Conservation (phyloP, 2,329 filamentous ascomycete species). For the Alternaria atra region DNA sequence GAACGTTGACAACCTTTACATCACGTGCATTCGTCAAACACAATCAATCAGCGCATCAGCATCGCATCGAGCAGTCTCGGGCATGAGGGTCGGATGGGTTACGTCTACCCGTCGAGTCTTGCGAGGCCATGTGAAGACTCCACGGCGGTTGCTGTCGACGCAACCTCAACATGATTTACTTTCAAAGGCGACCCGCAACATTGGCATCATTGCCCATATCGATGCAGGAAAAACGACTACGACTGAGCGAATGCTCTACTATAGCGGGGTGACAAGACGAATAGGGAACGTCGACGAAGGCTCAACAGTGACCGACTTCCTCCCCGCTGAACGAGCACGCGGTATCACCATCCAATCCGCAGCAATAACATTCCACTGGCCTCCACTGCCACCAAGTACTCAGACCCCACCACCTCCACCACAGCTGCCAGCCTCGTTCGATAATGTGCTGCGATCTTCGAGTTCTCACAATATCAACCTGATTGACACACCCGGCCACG, state of each 20-base stretch:
- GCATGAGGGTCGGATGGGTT: slow-evolving; percentile 48
- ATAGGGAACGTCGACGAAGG: slow-evolving; percentile 95
- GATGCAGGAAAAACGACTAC: slow-evolving; percentile 99
- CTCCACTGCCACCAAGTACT: slow-evolving; percentile 62
- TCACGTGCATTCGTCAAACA: slow-evolving; percentile 37
- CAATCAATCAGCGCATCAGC: slow-evolving; percentile 12
- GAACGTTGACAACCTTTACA: slow-evolving; percentile 25
- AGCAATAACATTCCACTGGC: slow-evolving; percentile 95
- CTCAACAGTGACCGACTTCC: slow-evolving; percentile 95
- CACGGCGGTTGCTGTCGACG: slow-evolving; percentile 43
- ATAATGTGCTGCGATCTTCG: slow-evolving; percentile 57
- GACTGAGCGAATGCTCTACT: slow-evolving; percentile 98
- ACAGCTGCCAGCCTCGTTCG: slow-evolving; percentile 43
- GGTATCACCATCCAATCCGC: slow-evolving; percentile 98
- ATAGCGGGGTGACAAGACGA: slow-evolving; percentile 86
- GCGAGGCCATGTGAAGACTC: slow-evolving; percentile 42
- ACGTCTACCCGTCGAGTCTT: slow-evolving; percentile 46
- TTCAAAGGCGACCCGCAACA: slow-evolving; percentile 84
- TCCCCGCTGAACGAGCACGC: slow-evolving; percentile 88
- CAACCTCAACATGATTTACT: slow-evolving; percentile 47
- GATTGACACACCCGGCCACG: slow-evolving; percentile 96
- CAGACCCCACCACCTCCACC: slow-evolving; percentile 29
- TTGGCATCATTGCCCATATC: slow-evolving; percentile 98
- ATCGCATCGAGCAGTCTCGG: slow-evolving; percentile 29
- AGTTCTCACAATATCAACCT: slow-evolving; percentile 61